A percentile compares a stretch with the other conserved stretches of the same genome.
Conservation (phyloP, 1,139 yeast genomes). For the Blastobotrys buckinghamii region DNA sequence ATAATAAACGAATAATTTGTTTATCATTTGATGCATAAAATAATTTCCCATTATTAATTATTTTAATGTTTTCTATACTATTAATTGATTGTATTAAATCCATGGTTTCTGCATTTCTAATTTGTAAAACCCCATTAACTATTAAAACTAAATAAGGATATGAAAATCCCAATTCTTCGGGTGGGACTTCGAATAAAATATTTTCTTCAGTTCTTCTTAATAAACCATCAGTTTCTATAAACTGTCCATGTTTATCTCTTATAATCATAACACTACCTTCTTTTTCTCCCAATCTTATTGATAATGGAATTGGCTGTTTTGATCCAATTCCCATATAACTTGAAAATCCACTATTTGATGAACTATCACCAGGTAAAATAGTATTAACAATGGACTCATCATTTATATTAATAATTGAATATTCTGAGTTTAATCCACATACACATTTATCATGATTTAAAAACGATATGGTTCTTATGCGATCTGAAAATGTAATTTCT, state of each 20-base stretch:
- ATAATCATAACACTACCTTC: slow-evolving; percentile 3
- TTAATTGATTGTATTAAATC: slow-evolving; percentile 22
- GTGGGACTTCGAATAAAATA: neutral
- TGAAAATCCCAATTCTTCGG: slow-evolving; percentile 22
- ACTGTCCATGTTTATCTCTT: slow-evolving; percentile 2
- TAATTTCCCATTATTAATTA: slow-evolving; percentile 20
- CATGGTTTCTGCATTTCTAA: slow-evolving; percentile 31
- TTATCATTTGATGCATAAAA: slow-evolving; percentile 25
- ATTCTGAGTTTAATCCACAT: slow-evolving; percentile 32
- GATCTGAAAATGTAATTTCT: slow-evolving; percentile 35
- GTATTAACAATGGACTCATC: slow-evolving; percentile 13
- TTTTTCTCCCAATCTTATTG: slow-evolving; percentile 8
- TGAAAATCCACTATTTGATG: neutral
- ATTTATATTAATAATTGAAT: slow-evolving; percentile 23
- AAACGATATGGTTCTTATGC: slow-evolving; percentile 33
- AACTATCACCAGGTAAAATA: neutral
- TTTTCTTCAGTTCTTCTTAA: neutral
- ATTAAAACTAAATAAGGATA: slow-evolving; percentile 32
- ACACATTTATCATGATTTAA: slow-evolving; percentile 32
- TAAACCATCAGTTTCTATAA: slow-evolving; percentile 1
- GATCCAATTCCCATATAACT: slow-evolving; percentile 9
- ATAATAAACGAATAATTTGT: slow-evolving; percentile 26
- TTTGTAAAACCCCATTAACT: slow-evolving; percentile 21
- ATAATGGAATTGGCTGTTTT: slow-evolving; percentile 1
- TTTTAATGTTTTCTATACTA: slow-evolving; percentile 22